Base-by-base conservation (phyloP, 1,139 yeast genomes). In the Yamadazyma sp. region DNA sequence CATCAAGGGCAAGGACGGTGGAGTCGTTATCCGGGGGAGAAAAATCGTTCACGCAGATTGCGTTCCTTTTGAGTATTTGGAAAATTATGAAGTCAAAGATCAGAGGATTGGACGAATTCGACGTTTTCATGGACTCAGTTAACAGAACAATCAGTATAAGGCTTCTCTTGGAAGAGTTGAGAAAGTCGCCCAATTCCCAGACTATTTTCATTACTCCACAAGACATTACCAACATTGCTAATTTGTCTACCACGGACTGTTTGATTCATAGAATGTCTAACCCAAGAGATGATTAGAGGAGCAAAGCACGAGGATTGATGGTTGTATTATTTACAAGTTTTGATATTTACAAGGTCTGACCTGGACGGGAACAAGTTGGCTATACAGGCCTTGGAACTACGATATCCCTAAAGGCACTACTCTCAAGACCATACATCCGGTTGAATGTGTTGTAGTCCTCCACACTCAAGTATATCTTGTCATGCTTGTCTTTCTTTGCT, bases 11-110 rank as follows among this genome's bases (percentile, higher is more conserved):
- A 34, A 71, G 96, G 51, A 81, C 84, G 30, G 88, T 87, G 11
- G 88, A 83, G 46, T 84, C 96, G 0, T 73, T 92, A 26, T 88
- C 97, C 1, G 99, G 99, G 29, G 99, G 99, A 33, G 98, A 94
- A 58, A 91, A 91, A 58, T 88, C 97, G 1, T 92, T 86, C 58
- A 81, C 96, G 0, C 98, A 94, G 58, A 83, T 92, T 48, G 87
- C 97, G 0, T 73, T 94, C 42, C 66, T 94, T 38, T 71, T 91
- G 45, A 86, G 98, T 0, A 86, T 95, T 33, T 94, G 99, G 99
- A 81, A 81, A 47, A 83, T 88, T 18, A 89, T 92, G 96, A 81
- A 85, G 43, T 83, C 95, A 0, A 79, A 84, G 44, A 76, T 94
- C 17, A 76, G 95, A 44, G 98, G 97, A 0, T 66, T 94, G 43